Percentiles rank a stretch among this genome's conserved stretches.
Conservation (phyloP, 2,329 filamentous ascomycete species). For the Colletotrichum sansevieriae region DNA sequence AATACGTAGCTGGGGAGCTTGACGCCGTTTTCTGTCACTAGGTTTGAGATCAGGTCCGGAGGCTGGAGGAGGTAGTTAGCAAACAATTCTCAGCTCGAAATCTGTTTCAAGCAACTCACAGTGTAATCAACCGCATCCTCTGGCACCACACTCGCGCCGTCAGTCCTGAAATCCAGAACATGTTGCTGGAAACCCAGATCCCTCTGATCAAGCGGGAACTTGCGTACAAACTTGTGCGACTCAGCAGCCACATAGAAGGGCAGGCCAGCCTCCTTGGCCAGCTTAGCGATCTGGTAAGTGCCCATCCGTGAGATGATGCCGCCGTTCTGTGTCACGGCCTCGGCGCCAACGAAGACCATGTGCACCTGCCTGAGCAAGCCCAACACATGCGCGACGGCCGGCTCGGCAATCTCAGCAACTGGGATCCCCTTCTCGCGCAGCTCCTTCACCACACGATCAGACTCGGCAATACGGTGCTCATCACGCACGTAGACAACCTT, state of each 20-base stretch:
- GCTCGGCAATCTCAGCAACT: constrained; percentile 72
- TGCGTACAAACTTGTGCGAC: constrained; percentile 94
- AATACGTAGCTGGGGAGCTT: constrained; percentile 78
- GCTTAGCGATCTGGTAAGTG: constrained; percentile 84
- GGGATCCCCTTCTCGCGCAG: constrained; percentile 82
- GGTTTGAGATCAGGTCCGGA: constrained; percentile 76
- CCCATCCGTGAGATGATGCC: constrained; percentile 92
- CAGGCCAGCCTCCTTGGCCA: constrained; percentile 77
- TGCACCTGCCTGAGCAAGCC: constrained; percentile 67
- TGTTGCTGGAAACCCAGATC: constrained; percentile 84
- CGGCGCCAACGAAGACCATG: constrained; percentile 76
- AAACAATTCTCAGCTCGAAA: neutral
- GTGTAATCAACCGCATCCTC: constrained; percentile 78
- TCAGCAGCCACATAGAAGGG: constrained; percentile 94
- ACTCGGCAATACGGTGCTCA: constrained; percentile 69
- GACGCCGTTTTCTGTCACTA: constrained; percentile 82
- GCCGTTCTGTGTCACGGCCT: constrained; percentile 94
- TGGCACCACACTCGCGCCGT: constrained; percentile 58
- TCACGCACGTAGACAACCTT: constrained; percentile 84
- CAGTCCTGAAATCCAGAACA: constrained; percentile 79
- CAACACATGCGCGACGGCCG: constrained; percentile 85
- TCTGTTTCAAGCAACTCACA: constrained; percentile 56
- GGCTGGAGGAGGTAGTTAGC: constrained; percentile 60
- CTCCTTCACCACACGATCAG: constrained; percentile 76
- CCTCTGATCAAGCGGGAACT: constrained; percentile 85